These are phyloP conservation scores for Halophytophthora batemanensis DNA, from an alignment of 352 stramenopile species.

Conservation along the genomic window DNA sequence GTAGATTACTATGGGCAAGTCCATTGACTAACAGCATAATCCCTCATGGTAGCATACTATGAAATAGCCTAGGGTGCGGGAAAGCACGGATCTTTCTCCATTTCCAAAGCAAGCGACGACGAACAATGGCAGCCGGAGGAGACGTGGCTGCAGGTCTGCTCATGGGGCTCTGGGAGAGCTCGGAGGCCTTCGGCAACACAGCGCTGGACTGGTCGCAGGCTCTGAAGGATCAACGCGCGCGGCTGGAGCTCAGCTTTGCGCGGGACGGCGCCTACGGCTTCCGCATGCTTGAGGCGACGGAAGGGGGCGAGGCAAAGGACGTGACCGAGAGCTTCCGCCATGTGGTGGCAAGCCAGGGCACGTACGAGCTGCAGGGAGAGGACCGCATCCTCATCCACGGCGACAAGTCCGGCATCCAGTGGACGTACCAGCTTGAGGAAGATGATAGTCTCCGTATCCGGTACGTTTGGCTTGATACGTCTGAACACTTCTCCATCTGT, in stretches of 20 bases:
- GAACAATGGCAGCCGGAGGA: slow-evolving; percentile 7
- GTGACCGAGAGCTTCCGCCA: slow-evolving; percentile 54
- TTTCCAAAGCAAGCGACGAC: slow-evolving; percentile 11
- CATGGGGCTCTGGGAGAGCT: slow-evolving; percentile 53
- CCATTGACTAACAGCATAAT: too few relatives aligned
- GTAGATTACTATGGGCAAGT: too few relatives aligned
- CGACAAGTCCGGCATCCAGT: slow-evolving; percentile 53
- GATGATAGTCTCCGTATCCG: slow-evolving; percentile 55
- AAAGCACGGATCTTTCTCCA: neutral
- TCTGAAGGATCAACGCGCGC: slow-evolving; percentile 45
- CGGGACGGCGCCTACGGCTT: slow-evolving; percentile 37
- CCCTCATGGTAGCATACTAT: neutral
- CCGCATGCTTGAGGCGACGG: slow-evolving; percentile 22
- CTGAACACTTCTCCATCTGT: neutral
- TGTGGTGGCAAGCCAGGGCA: slow-evolving; percentile 40
- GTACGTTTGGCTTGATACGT: slow-evolving; percentile 14
- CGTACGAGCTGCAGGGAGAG: slow-evolving; percentile 27
- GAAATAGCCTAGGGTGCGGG: neutral
- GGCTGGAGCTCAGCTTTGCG: slow-evolving; percentile 42
- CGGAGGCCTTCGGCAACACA: slow-evolving; percentile 76
- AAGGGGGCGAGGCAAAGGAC: slow-evolving; percentile 19
- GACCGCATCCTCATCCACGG: slow-evolving; percentile 35
- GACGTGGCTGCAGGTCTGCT: slow-evolving; percentile 6
- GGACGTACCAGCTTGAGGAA: slow-evolving; percentile 71
- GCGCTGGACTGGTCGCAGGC: slow-evolving; percentile 72